Evolutionary conservation across 495 filamentous ascomycete species (phyloP), one percentile per base, ranked within the genome.

Genomic region (Trichoderma asperelloides): DNA sequence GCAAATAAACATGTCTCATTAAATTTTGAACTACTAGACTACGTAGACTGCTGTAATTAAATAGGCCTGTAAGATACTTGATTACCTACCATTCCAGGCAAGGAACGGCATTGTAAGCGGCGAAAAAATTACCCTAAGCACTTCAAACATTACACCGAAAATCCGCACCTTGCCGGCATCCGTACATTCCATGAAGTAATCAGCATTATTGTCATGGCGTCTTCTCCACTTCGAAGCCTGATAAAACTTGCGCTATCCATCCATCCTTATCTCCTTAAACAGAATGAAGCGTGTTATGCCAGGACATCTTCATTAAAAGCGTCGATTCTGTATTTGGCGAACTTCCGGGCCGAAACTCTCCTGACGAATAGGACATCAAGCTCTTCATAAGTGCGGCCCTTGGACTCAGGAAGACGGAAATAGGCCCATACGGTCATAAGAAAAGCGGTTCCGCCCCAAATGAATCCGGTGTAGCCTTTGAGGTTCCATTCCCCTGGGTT

Each of bases 281-380:
- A 30, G 28, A 27, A 30, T 28, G 55, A 60, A 18, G 6, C 13
- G 55, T 28, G n/a, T 11, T 27, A 60, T 30, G 55, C 55, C 55
- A 60, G 68, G 2, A n/a, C 74, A 4, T 80, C 78, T 69, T 85
- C 85, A 18, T 79, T 82, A 63, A 88, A 88, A 12, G 86, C 83
- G 70, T 89, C 84, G 9, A 88, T 84, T 39, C 81, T 71, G 0
- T 85, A 86, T 6, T 66, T 72, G 9, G 81, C 80, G 69, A 90
- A 90, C 69, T 88, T 86, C 66, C 88, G 77, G n/a, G 88, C 88
- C 64, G 78, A 81, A 9, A 88, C 76, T 6, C 78, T 73, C 37
- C 81, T 74, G 76, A 88, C 84, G 71, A 90, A 90, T 65, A 90
- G 77, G 45, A 88, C 55, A 70, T 90, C 87, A 65, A 90, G 76